A percentile compares a stretch with the other conserved stretches of the same genome.
Conservation (phyloP, 495 filamentous ascomycete species). For the Penicillium lagena region DNA sequence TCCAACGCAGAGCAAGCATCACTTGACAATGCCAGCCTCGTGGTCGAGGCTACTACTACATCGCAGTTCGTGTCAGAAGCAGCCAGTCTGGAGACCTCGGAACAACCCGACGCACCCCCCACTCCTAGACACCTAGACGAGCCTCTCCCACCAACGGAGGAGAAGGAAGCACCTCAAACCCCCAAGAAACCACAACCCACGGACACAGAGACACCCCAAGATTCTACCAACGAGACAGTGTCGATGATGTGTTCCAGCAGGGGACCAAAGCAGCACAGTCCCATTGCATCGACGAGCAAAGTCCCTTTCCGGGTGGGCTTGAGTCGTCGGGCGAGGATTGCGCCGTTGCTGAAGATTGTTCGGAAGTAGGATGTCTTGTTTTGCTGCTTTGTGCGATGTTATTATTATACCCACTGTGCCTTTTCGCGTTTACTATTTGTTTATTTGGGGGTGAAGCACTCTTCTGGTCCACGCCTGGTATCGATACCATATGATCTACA, state of each 20-base stretch:
- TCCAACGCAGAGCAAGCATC: background rate
- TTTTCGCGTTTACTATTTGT: constrained; percentile 1
- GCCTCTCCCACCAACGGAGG: too few species aligned
- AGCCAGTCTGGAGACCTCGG: too few species aligned
- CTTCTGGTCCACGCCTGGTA: background rate
- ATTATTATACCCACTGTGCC: constrained; percentile 19
- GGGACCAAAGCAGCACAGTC: constrained; percentile 38
- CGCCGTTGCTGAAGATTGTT: constrained; percentile 58
- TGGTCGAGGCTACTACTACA: too few species aligned
- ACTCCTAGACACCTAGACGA: background rate
- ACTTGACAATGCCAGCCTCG: too few species aligned
- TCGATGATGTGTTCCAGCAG: constrained; percentile 10
- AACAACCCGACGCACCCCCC: background rate
- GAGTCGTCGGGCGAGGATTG: constrained; percentile 58
- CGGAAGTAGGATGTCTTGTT: constrained; percentile 38
- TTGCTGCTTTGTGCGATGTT: background rate
- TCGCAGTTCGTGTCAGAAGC: too few species aligned
- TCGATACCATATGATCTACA: background rate
- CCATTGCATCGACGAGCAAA: constrained; percentile 46
- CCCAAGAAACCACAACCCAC: constrained; percentile 6
- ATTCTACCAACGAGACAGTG: background rate
- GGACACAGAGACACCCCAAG: constrained; percentile 4
- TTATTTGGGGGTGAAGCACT: background rate
- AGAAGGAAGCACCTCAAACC: constrained; percentile 8
- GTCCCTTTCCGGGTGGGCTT: constrained; percentile 61